These are phyloP conservation scores for Cladosporium sp. DNA, from an alignment of 2,329 filamentous ascomycete genomes.

Conservation along the genomic window DNA sequence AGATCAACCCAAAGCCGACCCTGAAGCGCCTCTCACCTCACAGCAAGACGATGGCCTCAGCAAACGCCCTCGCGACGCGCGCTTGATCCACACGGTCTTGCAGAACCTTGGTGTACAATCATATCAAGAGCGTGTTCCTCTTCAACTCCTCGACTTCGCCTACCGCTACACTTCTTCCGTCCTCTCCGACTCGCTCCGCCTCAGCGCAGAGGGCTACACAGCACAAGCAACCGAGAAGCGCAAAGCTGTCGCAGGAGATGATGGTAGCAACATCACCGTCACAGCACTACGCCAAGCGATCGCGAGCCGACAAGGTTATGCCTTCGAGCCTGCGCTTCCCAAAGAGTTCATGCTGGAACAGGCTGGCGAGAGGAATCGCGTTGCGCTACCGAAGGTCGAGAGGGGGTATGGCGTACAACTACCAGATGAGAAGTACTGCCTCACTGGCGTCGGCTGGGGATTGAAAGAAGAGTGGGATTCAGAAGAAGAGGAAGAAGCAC, in stretches of 20 bases:
- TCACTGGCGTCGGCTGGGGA: constrained; percentile 54
- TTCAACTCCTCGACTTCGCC: constrained; percentile 79
- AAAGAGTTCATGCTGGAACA: constrained; percentile 76
- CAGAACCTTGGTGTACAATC: constrained; percentile 72
- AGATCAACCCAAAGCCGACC: constrained; percentile 18
- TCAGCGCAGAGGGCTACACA: constrained; percentile 62
- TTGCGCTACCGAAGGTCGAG: constrained; percentile 57
- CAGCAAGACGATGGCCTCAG: constrained; percentile 32
- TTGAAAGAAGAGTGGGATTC: constrained; percentile 57
- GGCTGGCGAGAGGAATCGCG: constrained; percentile 66
- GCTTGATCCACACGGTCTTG: constrained; percentile 74
- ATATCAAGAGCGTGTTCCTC: constrained; percentile 77
- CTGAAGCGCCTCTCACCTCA: constrained; percentile 30
- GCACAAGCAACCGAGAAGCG: constrained; percentile 17
- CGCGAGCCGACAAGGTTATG: constrained; percentile 61
- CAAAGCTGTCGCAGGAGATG: constrained; percentile 31
- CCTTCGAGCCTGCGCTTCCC: constrained; percentile 60
- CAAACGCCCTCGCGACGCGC: constrained; percentile 68
- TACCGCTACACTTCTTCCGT: constrained; percentile 75
- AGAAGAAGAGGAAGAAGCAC: constrained; percentile 43
- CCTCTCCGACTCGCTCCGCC: constrained; percentile 66
- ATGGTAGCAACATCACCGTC: constrained; percentile 54
- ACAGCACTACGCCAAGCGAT: constrained; percentile 71
- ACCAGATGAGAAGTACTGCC: constrained; percentile 59
- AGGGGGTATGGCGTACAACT: constrained; percentile 55